Conservation (phyloP, 2,329 filamentous ascomycete species). For the Lachnellula hyalina region DNA sequence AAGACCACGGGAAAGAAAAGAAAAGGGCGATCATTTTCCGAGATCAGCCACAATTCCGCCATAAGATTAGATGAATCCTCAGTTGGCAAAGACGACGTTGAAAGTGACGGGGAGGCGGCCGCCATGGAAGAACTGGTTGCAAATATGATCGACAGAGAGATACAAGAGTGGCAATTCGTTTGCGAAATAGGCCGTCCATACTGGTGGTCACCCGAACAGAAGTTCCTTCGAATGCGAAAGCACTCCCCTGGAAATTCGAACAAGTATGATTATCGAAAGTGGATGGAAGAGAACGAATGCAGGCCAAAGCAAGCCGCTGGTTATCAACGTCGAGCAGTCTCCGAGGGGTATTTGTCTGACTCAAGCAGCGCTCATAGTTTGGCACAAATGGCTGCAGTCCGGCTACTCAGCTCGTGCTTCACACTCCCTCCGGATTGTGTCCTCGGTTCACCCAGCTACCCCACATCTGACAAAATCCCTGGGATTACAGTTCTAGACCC, state of each 20-base stretch:
- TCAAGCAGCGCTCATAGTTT: slow-evolving; percentile 20
- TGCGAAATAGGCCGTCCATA: slow-evolving; percentile 28
- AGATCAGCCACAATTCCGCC: slow-evolving; percentile 19
- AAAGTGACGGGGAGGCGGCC: not conserved
- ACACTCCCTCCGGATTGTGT: slow-evolving; percentile 25
- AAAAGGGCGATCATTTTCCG: slow-evolving; percentile 21
- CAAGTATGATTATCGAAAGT: slow-evolving; percentile 8
- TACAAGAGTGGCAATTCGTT: slow-evolving; percentile 30
- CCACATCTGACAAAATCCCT: slow-evolving; percentile 1
- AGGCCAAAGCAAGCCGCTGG: slow-evolving; percentile 7
- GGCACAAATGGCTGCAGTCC: slow-evolving; percentile 28
- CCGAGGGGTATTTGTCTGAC: slow-evolving; percentile 22
- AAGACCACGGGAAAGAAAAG: slow-evolving; percentile 2
- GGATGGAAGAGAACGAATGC: slow-evolving; percentile 14
- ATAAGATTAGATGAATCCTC: slow-evolving; percentile 11
- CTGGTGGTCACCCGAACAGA: slow-evolving; percentile 30
- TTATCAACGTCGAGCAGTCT: slow-evolving; percentile 16
- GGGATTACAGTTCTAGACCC: slow-evolving; percentile 15
- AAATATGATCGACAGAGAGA: slow-evolving; percentile 28
- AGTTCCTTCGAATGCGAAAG: slow-evolving; percentile 14
- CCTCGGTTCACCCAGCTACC: slow-evolving; percentile 11
- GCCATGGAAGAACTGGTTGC: slow-evolving; percentile 19
- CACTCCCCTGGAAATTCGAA: slow-evolving; percentile 2
- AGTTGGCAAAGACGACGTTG: slow-evolving; percentile 1
- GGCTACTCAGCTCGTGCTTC: slow-evolving; percentile 29